phyloP scores from a whole-genome alignment of 805 yeast species.

The Candida hungchunana region DNA sequence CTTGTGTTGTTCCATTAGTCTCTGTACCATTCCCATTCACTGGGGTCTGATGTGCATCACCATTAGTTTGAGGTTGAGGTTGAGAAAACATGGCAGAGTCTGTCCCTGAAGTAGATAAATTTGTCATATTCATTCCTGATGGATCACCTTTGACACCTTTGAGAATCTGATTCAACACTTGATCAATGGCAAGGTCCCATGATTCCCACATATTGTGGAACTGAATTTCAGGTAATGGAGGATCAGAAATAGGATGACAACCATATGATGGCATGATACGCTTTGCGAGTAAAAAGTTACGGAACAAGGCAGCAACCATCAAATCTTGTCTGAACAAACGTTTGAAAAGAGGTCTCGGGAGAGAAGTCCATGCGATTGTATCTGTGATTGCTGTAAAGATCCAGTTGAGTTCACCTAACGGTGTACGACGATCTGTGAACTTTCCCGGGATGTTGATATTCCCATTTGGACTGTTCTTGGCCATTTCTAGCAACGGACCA shows the following conservation, averaged over 20 bases:
- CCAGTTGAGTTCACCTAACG: slow-evolving; percentile 95
- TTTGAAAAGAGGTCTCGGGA: slow-evolving; percentile 85
- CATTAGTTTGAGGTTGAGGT: too few relatives aligned
- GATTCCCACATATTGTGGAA: slow-evolving; percentile 95
- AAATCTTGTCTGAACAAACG: slow-evolving; percentile 89
- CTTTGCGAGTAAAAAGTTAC: slow-evolving; percentile 88
- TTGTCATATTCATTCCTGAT: neutral
- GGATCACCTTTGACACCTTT: slow-evolving; percentile 33
- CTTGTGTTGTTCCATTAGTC: too few relatives aligned
- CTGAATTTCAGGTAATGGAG: slow-evolving; percentile 81
- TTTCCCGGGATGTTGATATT: slow-evolving; percentile 80
- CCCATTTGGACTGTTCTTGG: slow-evolving; percentile 30
- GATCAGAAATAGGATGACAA: slow-evolving; percentile 93
- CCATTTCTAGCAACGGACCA: slow-evolving; percentile 34
- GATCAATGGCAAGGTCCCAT: slow-evolving; percentile 97
- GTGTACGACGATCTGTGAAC: slow-evolving; percentile 88
- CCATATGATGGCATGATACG: slow-evolving; percentile 90
- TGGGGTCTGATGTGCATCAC: too few relatives aligned
- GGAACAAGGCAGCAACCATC: slow-evolving; percentile 92
- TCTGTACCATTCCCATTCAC: too few relatives aligned
- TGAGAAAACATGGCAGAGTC: too few relatives aligned
- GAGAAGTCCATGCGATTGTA: slow-evolving; percentile 94
- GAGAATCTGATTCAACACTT: slow-evolving; percentile 72
- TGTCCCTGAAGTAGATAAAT: neutral
- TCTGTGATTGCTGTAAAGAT: slow-evolving; percentile 97